Base-by-base conservation (phyloP, 1,139 yeast species). In the Groenewaldozyma auringiensis region DNA sequence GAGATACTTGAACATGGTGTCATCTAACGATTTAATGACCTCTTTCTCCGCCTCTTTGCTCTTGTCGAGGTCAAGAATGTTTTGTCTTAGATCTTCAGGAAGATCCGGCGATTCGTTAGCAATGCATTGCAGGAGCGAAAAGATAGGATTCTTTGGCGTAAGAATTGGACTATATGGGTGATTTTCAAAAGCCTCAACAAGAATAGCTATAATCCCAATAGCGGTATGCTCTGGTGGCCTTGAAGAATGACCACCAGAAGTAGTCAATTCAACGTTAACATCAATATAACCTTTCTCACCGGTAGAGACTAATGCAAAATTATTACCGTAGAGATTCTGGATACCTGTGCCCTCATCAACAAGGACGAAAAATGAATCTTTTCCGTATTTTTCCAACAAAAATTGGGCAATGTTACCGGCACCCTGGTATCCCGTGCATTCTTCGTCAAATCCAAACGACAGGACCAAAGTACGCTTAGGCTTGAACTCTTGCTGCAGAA, bases 381-480 rank as follows among this genome's bases (percentile, higher is more conserved):
- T n/a, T 11, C 89, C 89, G 52, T 75, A 80, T 45, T 69, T 67
- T 18, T 74, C 66, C 34, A 67, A 64, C 45, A 83, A 56, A 45
- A 64, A 65, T 22, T 68, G 53, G 2, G 72, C 69, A 36, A 81
- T 66, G 14, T 56, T 48, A 1, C 51, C 51, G 1, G 87, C 88
- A 44, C 87, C 86, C 18, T 68, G 61, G n/a, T 53, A 51, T 2
- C 89, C 89, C 33, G 77, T 68, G 31, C 75, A 71, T 62, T 83
- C 94, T 63, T 83, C 94, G 59, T 83, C 92, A 55, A 78, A 81
- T 0, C 92, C 92, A 57, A 78, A 76, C 0, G 83, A 78, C 3
- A 79, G 62, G n/a, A 25, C 31, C 13, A 25, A 25, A 25, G 31
- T 25, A 8, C 31, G 31, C 31, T n/a, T n/a, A 9, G 85, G 83